A percentile compares a stretch with the other conserved stretches of the same genome.
phyloP scores from a whole-genome alignment of 2,329 filamentous ascomycete species.

The Alternaria triticimaculans region DNA sequence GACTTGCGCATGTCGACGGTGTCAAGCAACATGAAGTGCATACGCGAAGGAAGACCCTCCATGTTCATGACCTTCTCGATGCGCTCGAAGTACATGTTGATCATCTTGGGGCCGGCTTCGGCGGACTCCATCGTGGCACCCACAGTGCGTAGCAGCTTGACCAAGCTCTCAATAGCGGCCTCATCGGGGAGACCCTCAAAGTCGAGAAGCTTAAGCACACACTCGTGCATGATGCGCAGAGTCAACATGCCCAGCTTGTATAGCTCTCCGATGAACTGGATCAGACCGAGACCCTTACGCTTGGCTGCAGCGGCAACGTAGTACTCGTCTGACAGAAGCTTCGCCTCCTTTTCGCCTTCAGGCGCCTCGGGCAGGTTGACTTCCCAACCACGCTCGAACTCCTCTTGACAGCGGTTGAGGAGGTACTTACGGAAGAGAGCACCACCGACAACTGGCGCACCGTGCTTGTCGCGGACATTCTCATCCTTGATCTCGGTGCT shows the following conservation, averaged over 20 bases:
- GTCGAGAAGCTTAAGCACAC: conserved; percentile 95
- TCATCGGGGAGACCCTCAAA: conserved; percentile 93
- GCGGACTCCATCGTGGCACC: conserved; percentile 83
- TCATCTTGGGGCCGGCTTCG: conserved; percentile 80
- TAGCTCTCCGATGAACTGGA: conserved; percentile 98
- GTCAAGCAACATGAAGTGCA: conserved; percentile 97
- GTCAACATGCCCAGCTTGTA: conserved; percentile 99
- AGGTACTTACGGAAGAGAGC: conserved; percentile 98
- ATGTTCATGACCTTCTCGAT: conserved; percentile 83
- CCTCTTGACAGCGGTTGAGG: conserved; percentile 96
- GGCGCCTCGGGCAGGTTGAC: conserved; percentile 79
- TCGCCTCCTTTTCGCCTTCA: conserved; percentile 81
- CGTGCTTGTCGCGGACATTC: conserved; percentile 88
- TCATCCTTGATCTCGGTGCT: conserved; percentile 90
- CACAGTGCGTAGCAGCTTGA: conserved; percentile 89
- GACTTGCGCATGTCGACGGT: conserved; percentile 80
- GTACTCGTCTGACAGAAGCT: conserved; percentile 93
- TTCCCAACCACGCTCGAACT: conserved; percentile 98
- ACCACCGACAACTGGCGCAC: conserved; percentile 87
- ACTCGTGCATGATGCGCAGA: conserved; percentile 99
- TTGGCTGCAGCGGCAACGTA: conserved; percentile 93
- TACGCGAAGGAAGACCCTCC: conserved; percentile 77
- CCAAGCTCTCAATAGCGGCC: conserved; percentile 93
- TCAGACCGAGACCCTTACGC: conserved; percentile 93
- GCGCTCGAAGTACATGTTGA: conserved; percentile 92